phyloP scores from a whole-genome alignment of 1,284 basidiomycete genomes.

The Peniophora sp. region DNA sequence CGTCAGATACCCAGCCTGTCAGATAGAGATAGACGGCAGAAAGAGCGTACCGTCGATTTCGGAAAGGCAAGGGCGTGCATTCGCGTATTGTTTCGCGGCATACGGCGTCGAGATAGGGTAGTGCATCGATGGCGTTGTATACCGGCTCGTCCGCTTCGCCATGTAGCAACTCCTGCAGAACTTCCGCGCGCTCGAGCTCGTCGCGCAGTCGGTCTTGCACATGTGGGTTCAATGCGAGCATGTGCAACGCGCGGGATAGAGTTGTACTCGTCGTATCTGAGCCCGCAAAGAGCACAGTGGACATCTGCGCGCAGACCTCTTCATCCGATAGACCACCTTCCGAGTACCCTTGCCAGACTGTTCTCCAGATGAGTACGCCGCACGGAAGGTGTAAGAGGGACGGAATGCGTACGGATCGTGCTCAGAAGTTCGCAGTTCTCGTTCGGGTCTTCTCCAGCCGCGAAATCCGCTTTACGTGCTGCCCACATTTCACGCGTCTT shows the following conservation, averaged over 20 bases:
- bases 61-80: no score
- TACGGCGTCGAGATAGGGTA: neutral
- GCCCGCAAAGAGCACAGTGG: constrained; percentile 10
- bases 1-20: no score
- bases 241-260: constrained; percentile 10
- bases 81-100: neutral
- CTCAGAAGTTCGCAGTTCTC: no score
- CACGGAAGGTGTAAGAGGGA: no score
- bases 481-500: neutral
- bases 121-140: neutral
- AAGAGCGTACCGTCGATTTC: no score
- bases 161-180: neutral
- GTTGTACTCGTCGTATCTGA: constrained; percentile 14
- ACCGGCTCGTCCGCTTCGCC: neutral
- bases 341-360: neutral
- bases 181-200: constrained; percentile 8
- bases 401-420: no score
- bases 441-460: no score
- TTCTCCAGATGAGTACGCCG: no score
- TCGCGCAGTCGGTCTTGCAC: constrained; percentile 16
- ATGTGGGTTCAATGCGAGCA: constrained; percentile 9
- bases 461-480: neutral
- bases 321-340: constrained; percentile 6
- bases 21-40: neutral
- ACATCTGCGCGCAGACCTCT: constrained; percentile 10